Percentiles rank a stretch among this genome's conserved stretches.
Conservation (phyloP, 2,329 filamentous ascomycete genomes). For the Exophiala sp. region DNA sequence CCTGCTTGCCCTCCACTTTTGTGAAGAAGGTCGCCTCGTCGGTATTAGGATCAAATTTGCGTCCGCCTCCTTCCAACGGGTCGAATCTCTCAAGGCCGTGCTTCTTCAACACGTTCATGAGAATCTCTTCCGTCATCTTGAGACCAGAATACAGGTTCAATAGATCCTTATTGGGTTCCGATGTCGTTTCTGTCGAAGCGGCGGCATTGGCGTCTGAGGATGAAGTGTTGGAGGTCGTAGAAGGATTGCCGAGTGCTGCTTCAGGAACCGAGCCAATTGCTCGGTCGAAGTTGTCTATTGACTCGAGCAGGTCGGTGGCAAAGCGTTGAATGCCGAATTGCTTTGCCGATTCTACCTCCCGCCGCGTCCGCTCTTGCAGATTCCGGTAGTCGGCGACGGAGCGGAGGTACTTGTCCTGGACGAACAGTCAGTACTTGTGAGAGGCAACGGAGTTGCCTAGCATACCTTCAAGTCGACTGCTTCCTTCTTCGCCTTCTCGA, state of each 20-base stretch:
- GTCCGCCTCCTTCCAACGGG: slow-evolving; percentile 61
- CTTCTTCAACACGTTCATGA: slow-evolving; percentile 85
- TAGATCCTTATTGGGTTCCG: slow-evolving; percentile 65
- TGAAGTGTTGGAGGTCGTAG: slow-evolving; percentile 18
- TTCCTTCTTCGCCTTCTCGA: slow-evolving; percentile 68
- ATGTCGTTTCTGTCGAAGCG: slow-evolving; percentile 34
- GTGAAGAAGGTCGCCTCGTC: slow-evolving; percentile 97
- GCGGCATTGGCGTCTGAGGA: slow-evolving; percentile 32
- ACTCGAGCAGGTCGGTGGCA: slow-evolving; percentile 90
- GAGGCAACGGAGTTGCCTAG: no score
- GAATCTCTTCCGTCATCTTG: slow-evolving; percentile 88
- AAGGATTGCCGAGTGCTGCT: slow-evolving; percentile 61
- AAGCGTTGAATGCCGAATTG: slow-evolving; percentile 95
- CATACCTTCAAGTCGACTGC: slow-evolving; percentile 79
- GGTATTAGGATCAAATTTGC: slow-evolving; percentile 93
- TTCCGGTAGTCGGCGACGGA: slow-evolving; percentile 96
- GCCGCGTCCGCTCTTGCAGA: slow-evolving; percentile 88
- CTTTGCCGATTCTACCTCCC: slow-evolving; percentile 80
- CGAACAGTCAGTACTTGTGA: no score
- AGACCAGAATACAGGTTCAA: slow-evolving; percentile 79
- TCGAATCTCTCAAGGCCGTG: slow-evolving; percentile 90
- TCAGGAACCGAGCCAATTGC: slow-evolving; percentile 75
- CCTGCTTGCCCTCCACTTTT: slow-evolving; percentile 79
- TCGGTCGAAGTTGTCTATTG: slow-evolving; percentile 94
- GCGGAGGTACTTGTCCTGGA: slow-evolving; percentile 94